Conservation (phyloP, 1,284 basidiomycete genomes). For the Uromyces viciae-fabae region DNA sequence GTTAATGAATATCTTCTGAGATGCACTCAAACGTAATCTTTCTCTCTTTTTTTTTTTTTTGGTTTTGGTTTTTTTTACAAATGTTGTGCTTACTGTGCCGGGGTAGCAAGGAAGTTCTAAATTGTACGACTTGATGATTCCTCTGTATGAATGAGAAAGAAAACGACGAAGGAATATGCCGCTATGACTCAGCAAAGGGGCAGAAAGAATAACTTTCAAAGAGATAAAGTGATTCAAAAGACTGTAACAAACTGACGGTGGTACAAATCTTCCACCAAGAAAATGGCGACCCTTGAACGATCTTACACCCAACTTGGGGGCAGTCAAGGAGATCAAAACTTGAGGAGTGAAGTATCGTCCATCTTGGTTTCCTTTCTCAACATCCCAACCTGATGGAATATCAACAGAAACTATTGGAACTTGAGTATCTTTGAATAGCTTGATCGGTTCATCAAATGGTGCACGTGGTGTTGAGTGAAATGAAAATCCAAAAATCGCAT, state of each 20-base stretch:
- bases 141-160: background rate
- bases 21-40: too few relatives aligned
- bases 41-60: too few relatives aligned
- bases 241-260: slow-evolving; percentile 62
- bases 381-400: slow-evolving; percentile 93
- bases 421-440: slow-evolving; percentile 59
- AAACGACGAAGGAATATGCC: background rate
- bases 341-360: slow-evolving; percentile 63
- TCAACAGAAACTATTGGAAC: slow-evolving; percentile 63
- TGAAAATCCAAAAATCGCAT: slow-evolving; percentile 96
- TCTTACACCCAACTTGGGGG: slow-evolving; percentile 81
- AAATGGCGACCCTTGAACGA: slow-evolving; percentile 78
- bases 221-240: background rate
- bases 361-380: slow-evolving; percentile 66
- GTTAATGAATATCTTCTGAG: background rate
- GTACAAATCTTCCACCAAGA: slow-evolving; percentile 84
- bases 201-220: background rate
- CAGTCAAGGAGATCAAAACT: slow-evolving; percentile 83
- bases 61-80: background rate
- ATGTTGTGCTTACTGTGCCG: background rate
- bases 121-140: slow-evolving; percentile 15
- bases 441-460: slow-evolving; percentile 76
- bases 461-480: slow-evolving; percentile 74
- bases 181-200: background rate
- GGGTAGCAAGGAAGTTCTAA: slow-evolving; percentile 22